phyloP scores from a whole-genome alignment of 768 basidiomycete genomes.

The Psilocybe sp. region DNA sequence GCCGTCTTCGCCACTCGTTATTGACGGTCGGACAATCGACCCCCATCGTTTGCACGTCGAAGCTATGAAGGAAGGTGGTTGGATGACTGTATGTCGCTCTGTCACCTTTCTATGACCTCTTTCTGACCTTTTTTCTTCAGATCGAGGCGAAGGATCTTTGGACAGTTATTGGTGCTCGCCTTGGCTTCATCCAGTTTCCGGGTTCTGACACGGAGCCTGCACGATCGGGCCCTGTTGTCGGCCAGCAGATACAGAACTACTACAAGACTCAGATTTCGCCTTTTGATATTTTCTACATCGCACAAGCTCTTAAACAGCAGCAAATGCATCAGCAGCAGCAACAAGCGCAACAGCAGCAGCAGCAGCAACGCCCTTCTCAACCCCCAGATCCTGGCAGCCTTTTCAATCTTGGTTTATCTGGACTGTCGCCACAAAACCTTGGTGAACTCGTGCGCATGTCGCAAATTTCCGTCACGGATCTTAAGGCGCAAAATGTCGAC shows the following conservation, averaged over 20 bases:
- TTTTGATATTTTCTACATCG: conserved; percentile 57
- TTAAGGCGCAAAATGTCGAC: conserved; percentile 48
- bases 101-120: neutral
- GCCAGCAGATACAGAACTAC: conserved; percentile 54
- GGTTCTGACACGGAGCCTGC: conserved; percentile 58
- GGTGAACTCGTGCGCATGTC: conserved; percentile 47
- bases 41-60: conserved; percentile 54
- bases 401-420: neutral
- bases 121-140: conserved; percentile 26
- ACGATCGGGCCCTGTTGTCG: conserved; percentile 59
- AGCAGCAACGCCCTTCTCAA: neutral
- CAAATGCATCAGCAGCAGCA: conserved; percentile 10
- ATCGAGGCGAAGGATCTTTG: conserved; percentile 56
- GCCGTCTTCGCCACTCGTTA: conserved; percentile 36
- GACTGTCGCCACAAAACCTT: conserved; percentile 30
- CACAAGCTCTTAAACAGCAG: conserved; percentile 32
- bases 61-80: conserved; percentile 60
- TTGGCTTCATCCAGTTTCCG: conserved; percentile 66
- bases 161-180: conserved; percentile 63
- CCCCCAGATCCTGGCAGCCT: conserved; percentile 8
- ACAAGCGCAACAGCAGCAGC: neutral
- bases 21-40: conserved; percentile 59
- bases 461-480: conserved; percentile 41
- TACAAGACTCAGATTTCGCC: conserved; percentile 55
- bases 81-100: conserved; percentile 16